Percentiles rank a stretch among this genome's conserved stretches.
These are phyloP conservation scores for Suillus clintonianus DNA, from an alignment of 768 basidiomycete genomes.

Conservation along the genomic window DNA sequence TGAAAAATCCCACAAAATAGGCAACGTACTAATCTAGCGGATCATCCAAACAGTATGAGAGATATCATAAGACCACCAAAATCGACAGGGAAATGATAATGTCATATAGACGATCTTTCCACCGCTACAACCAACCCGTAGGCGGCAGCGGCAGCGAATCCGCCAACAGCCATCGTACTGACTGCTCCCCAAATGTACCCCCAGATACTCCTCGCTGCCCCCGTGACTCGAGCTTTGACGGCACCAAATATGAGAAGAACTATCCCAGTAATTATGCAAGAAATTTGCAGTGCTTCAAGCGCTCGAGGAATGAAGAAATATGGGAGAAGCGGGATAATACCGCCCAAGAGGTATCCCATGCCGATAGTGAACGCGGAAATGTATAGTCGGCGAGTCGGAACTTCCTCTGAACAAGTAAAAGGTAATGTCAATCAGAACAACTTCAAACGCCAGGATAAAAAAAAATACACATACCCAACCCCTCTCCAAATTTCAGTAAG, in stretches of 20 bases:
- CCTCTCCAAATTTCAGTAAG: conserved; percentile 94
- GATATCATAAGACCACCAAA: neutral
- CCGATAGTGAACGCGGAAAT: conserved; percentile 94
- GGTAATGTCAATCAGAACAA: neutral
- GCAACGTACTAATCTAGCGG: neutral
- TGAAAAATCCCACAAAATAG: neutral
- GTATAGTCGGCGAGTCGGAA: conserved; percentile 82
- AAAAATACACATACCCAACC: conserved; percentile 59
- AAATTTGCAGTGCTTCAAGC: conserved; percentile 67
- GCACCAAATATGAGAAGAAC: conserved; percentile 89
- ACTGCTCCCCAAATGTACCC: conserved; percentile 89
- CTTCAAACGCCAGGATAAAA: neutral
- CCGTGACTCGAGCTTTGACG: conserved; percentile 86
- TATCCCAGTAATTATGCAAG: conserved; percentile 78
- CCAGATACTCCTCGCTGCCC: conserved; percentile 61
- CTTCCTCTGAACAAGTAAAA: conserved; percentile 64
- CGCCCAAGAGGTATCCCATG: conserved; percentile 90
- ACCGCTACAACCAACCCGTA: conserved; percentile 58
- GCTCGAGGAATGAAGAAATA: conserved; percentile 87
- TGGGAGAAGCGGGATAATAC: conserved; percentile 88
- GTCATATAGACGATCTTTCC: conserved; percentile 28
- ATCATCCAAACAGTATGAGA: neutral
- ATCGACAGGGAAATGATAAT: neutral
- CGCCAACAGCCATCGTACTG: conserved; percentile 87
- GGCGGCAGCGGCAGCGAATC: conserved; percentile 80